Conservation (phyloP, 202 grass and related monocot species). For the Cymbopogon flexuosus region DNA sequence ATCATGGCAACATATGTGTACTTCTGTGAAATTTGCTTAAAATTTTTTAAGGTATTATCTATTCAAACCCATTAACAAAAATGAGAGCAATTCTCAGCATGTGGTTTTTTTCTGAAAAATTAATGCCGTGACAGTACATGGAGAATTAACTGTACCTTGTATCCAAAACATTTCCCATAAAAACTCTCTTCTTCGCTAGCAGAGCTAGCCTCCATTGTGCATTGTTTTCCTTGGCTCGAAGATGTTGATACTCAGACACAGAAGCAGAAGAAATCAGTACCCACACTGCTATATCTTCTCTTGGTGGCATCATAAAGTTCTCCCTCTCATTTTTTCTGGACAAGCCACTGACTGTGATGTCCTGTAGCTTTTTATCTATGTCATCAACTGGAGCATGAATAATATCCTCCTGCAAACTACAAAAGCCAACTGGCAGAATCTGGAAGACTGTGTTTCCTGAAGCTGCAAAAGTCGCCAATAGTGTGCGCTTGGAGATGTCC, state of each 20-base stretch:
- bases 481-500: conserved; percentile 56
- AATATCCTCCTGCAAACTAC: conserved; percentile 49
- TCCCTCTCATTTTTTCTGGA: conserved; percentile 11
- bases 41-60: background rate
- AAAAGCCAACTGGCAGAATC: conserved; percentile 64
- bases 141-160: conserved; percentile 50
- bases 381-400: conserved; percentile 38
- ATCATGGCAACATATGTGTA: background rate
- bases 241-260: conserved; percentile 54
- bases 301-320: conserved; percentile 31
- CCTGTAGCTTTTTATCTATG: conserved; percentile 39
- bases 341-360: conserved; percentile 27
- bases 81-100: background rate
- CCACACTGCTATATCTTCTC: conserved; percentile 73
- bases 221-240: conserved; percentile 43
- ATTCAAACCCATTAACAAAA: background rate
- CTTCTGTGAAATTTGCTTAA: background rate
- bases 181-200: conserved; percentile 48
- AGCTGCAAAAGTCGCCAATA: conserved; percentile 54
- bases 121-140: conserved; percentile 26
- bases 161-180: conserved; percentile 71
- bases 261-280: conserved; percentile 72
- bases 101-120: background rate
- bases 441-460: conserved; percentile 60
- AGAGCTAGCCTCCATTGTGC: conserved; percentile 71